Evolutionary conservation across 352 stramenopile species (phyloP), one percentile per base, ranked within the genome.

Genomic region (Thraustochytrium striatum): DNA sequence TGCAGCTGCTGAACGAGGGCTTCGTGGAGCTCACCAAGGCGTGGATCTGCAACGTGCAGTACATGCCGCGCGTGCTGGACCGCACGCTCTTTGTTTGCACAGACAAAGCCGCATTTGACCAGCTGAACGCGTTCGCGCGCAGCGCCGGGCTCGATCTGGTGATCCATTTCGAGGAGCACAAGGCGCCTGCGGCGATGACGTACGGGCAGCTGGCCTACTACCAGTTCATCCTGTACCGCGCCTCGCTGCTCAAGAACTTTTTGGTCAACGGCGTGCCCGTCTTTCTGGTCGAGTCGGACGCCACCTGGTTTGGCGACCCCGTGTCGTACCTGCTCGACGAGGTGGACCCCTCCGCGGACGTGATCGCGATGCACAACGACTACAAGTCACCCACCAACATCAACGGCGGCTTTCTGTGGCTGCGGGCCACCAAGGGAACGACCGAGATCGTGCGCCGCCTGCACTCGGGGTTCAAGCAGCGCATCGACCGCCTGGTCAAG

Each of bases 51-150:
- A 62, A 62, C 33, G 55, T 62, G 55, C 55, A 25, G 55, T 36
- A 62, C 55, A 62, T 62, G 55, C 55, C 55, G 55, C 55, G 55
- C 55, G 55, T 62, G 55, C 55, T 62, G 9, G 55, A 62, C 55
- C 25, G 55, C 25, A 62, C 55, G n/a, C n/a, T n/a, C n/a, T n/a
- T n/a, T n/a, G n/a, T n/a, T n/a, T n/a, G n/a, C n/a, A n/a, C n/a
- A n/a, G 55, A 62, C n/a, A 9, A 36, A n/a, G 25, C 55, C 16
- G 9, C 55, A 9, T 62, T 25, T n/a, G 55, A 62, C 13, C 55
- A 62, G 55, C 55, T 62, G 55, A 9, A 9, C 9, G n/a, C 25
- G 32, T 62, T 62, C n/a, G 55, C n/a, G 32, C 9, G n/a, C n/a
- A 25, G 8, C 33, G 16, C n/a, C 33, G 55, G 55, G 9, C 9